Base-by-base conservation (phyloP, 345 rosid species). In the Mangifera indica region DNA sequence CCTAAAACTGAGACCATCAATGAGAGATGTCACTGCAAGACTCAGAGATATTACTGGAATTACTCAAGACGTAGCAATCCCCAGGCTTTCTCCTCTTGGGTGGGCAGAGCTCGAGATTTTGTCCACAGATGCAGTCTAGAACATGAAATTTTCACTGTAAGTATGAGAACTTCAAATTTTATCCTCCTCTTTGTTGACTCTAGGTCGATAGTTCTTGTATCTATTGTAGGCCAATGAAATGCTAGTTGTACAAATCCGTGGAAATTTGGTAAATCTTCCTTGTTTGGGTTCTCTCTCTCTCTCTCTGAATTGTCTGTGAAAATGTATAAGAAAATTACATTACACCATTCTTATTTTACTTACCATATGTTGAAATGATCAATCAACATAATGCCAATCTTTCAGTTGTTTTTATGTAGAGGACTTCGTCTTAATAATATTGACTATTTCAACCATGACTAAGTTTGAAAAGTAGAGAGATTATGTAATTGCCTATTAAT, bases 51-150 rank as follows among this genome's bases (percentile, higher is more conserved):
- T 92, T 20, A 89, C 91, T 0, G 82, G 83, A 52, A 72, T 95
- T 60, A 65, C 78, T 21, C 86, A 86, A 0, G 92, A 76, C 51
- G 87, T 77, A 59, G 93, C 97, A 32, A 78, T 24, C 2, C 98
- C 99, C 0, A 89, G 87, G 80, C 42, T 89, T 22, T 90, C 97
- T 44, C 97, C 98, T 74, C 91, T 95, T 67, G 90, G 99, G 99
- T 95, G 99, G 99, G 99, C 97, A 32, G 98, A 95, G 60, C 84
- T 90, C 45, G 98, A 95, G 85, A 86, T 95, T 74, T 59, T 89
- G 80, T 89, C 98, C 1, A 61, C 85, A 1, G 88, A 85, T 13
- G 89, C 81, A 56, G 75, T 49, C 64, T 86, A 75, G 70, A 66
- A 14, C 14, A 40, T 32, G 72, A 63, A 58, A 29, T 42, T 65